Evolutionary conservation across 192 early-diverging fungal genomes (phyloP).

Genomic region (Physocladia obscura): DNA sequence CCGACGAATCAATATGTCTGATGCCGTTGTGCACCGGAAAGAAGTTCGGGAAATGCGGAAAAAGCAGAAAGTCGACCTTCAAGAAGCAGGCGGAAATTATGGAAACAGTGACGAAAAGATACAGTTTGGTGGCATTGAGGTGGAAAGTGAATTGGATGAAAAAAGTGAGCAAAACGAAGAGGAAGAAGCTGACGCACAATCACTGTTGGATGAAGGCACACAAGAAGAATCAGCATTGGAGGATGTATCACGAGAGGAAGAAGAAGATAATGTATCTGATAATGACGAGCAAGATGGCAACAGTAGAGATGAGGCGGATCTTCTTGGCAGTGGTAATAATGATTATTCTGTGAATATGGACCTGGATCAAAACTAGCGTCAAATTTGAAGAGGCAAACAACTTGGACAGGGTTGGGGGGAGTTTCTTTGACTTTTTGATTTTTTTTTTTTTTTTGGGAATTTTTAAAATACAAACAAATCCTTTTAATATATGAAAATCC

Average conservation of each 20-base stretch:
- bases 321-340: too few relatives aligned
- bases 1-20: not conserved
- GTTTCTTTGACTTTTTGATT: too few relatives aligned
- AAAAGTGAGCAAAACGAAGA: not conserved
- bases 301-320: slow-evolving; percentile 1
- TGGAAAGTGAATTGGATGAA: slow-evolving; percentile 49
- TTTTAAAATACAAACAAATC: too few relatives aligned
- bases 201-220: slow-evolving; percentile 5
- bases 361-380: too few relatives aligned
- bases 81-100: not conserved
- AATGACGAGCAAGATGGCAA: slow-evolving; percentile 4
- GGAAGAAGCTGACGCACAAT: too few relatives aligned
- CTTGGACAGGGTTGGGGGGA: too few relatives aligned
- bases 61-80: not conserved
- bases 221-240: not conserved
- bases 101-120: not conserved
- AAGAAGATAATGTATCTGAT: not conserved
- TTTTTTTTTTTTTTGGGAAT: too few relatives aligned
- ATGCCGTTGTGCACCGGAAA: slow-evolving; percentile 2
- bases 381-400: too few relatives aligned
- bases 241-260: not conserved
- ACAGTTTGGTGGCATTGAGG: slow-evolving; percentile 60
- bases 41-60: not conserved
- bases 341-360: too few relatives aligned
- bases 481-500: too few relatives aligned